phyloP scores from a whole-genome alignment of 75 land plant genomes.

The Larix kaempferi region DNA sequence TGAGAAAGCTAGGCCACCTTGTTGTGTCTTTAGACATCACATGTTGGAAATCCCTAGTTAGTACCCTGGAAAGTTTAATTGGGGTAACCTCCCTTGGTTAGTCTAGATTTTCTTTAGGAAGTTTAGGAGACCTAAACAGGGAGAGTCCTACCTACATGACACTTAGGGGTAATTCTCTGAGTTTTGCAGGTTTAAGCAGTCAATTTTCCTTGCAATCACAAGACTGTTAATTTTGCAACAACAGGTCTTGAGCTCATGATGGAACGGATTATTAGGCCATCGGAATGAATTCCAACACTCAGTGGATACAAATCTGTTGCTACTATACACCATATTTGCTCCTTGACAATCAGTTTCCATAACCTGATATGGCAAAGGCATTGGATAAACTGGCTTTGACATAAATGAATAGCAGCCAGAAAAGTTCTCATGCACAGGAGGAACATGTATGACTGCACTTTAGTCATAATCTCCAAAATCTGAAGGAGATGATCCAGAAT shows the following conservation, averaged over 20 bases:
- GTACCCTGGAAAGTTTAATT: too few relatives aligned
- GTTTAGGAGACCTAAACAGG: too few relatives aligned
- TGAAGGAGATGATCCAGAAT: constrained; percentile 48
- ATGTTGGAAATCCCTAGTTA: too few relatives aligned
- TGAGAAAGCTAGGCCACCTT: too few relatives aligned
- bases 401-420: constrained; percentile 37
- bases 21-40: too few relatives aligned
- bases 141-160: too few relatives aligned
- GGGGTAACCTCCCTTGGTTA: too few relatives aligned
- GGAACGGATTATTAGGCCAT: constrained; percentile 2
- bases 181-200: too few relatives aligned
- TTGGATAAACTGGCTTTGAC: constrained; percentile 46
- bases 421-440: constrained; percentile 21
- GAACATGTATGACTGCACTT: constrained; percentile 12
- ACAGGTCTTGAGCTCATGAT: constrained; percentile 21
- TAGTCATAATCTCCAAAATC: constrained; percentile 48
- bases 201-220: too few relatives aligned
- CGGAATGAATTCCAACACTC: constrained; percentile 8
- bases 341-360: constrained; percentile 15
- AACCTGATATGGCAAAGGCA: constrained; percentile 29
- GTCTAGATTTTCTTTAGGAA: too few relatives aligned
- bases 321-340: background rate
- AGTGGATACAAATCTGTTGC: background rate
- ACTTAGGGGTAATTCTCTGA: too few relatives aligned
- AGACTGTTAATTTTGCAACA: too few relatives aligned